A percentile compares a stretch with the other conserved stretches of the same genome.
These are phyloP conservation scores for Kwoniella dejecticola DNA, from an alignment of 768 basidiomycete species.

Conservation along the genomic window DNA sequence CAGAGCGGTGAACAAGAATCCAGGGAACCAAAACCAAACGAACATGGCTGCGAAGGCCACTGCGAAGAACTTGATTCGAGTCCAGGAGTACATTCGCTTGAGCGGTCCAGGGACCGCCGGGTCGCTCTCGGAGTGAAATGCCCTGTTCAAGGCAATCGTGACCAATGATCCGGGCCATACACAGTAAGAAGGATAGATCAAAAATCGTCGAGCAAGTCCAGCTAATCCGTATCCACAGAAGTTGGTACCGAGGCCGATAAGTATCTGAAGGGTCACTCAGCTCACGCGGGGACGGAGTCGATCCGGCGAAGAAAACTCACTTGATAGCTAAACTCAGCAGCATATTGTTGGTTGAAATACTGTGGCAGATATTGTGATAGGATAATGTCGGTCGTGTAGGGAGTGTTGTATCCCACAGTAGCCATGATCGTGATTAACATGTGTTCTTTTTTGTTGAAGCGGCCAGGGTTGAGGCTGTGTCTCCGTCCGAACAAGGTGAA, in stretches of 20 bases:
- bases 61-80: constrained; percentile 33
- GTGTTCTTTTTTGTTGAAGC: constrained; percentile 52
- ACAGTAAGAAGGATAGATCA: constrained; percentile 78
- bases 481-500: constrained; percentile 32
- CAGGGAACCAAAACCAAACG: constrained; percentile 47
- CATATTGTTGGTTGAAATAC: constrained; percentile 51
- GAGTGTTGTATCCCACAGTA: constrained; percentile 38
- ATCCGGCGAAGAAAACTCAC: constrained; percentile 2
- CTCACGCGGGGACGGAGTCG: too few relatives aligned
- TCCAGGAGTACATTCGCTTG: constrained; percentile 60
- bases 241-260: constrained; percentile 76
- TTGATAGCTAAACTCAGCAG: constrained; percentile 31
- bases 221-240: constrained; percentile 89
- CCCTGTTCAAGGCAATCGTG: constrained; percentile 41
- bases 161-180: constrained; percentile 38
- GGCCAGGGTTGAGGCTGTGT: constrained; percentile 44
- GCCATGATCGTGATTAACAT: constrained; percentile 51
- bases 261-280: constrained; percentile 55
- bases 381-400: constrained; percentile 46
- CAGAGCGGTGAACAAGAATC: constrained; percentile 41
- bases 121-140: constrained; percentile 61
- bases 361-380: constrained; percentile 33
- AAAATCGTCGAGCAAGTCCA: constrained; percentile 79
- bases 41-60: constrained; percentile 36
- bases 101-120: constrained; percentile 93